Evolutionary conservation across 2,329 filamentous ascomycete genomes (phyloP), one percentile per base, ranked within the genome.

Genomic region (Huntiella moniliformis): DNA sequence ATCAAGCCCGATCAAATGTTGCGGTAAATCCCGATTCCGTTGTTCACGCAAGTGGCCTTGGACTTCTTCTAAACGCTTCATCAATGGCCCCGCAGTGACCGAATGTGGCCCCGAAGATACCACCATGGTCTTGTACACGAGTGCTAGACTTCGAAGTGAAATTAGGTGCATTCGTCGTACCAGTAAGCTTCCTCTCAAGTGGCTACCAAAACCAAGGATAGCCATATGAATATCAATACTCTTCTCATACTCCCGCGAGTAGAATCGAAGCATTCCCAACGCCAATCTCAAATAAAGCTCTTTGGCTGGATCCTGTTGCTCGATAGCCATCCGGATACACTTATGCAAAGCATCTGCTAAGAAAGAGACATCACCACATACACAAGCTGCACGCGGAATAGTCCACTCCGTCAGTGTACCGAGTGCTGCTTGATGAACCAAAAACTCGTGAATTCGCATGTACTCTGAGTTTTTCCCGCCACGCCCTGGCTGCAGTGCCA

Each of bases 1-100:
- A 32, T 65, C 63, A 0, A 62, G 62, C 0, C 63, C 63, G 1
- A 61, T 57, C 53, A 65, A 62, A 46, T 58, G 56, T 15, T 60
- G 52, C 3, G 63, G 63, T 51, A 65, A 61, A 16, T 65, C 57
- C 3, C 56, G 54, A 44, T 61, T 61, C 42, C 61, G 60, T 15
- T 64, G 60, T 18, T 56, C 54, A 45, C 55, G 56, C 42, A 64
- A 61, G 53, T 63, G 60, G 4, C 52, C 46, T 46, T 59, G 59
- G 4, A 65, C 56, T 38, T 52, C 52, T 45, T 64, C 58, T 1
- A 65, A 53, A 44, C 59, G 59, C 3, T 47, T 34, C 6, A 64
- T 53, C 61, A 61, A 65, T 0, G 42, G 48, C 1, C 51, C 46
- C 0, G 58, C 58, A 11, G 57, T 58, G 0, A 47, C 32, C 0